Conservation (phyloP, 306 rosid genomes). For the Calophaca sinica region DNA sequence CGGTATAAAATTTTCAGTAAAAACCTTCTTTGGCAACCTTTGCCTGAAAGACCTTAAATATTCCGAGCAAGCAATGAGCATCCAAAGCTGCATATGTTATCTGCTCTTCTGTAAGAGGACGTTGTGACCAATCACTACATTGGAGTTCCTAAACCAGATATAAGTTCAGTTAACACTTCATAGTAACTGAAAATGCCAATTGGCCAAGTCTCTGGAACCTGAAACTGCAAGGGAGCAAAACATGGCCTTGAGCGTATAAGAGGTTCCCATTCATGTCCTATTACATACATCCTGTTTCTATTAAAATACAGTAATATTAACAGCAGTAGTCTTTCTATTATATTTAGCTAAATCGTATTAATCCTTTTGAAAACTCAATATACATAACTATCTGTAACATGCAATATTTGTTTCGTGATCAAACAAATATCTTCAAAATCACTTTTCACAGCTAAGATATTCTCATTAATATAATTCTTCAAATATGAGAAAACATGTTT, state of each 20-base stretch:
- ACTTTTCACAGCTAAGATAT: conserved; percentile 38
- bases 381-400: conserved; percentile 35
- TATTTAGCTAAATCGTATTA: conserved; percentile 43
- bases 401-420: conserved; percentile 35
- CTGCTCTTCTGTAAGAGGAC: conserved; percentile 97
- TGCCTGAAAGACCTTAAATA: conserved; percentile 71
- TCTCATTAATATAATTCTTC: conserved; percentile 18
- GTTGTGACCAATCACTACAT: conserved; percentile 97
- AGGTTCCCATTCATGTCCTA: conserved; percentile 21
- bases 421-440: conserved; percentile 43
- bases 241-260: conserved; percentile 9
- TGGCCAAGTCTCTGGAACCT: conserved; percentile 36
- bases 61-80: conserved; percentile 92
- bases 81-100: conserved; percentile 86
- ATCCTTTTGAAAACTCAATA: conserved; percentile 30
- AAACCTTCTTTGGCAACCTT: conserved; percentile 76
- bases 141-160: conserved; percentile 86
- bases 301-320: conserved; percentile 9
- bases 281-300: conserved; percentile 5
- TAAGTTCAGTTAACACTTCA: conserved; percentile 52
- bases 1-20: conserved; percentile 40
- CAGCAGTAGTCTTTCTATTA: background rate
- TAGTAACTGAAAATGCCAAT: conserved; percentile 41
- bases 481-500: background rate
- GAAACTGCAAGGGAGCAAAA: conserved; percentile 39